Evolutionary conservation across 257 asterid species (phyloP), one percentile per base, ranked within the genome.

Genomic region (Parsonsia alboflavescens): DNA sequence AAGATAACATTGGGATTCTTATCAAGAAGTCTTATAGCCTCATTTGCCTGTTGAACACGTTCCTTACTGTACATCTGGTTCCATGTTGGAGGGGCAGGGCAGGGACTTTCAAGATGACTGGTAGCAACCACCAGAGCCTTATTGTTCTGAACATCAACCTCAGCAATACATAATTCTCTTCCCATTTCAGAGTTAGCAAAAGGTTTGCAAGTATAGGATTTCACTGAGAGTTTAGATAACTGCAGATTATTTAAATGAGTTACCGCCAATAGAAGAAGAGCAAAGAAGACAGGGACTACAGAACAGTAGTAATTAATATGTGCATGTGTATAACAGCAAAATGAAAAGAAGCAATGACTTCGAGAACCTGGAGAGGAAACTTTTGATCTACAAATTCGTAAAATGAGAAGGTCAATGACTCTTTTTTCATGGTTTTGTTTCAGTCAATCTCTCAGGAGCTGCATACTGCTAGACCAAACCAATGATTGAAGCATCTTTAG

Each of bases 31-130:
- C 59, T 80, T 64, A 95, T 79, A 44, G 98, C 91, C 77, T 90
- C 97, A 10, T 87, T 92, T 44, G 97, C 99, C 80, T 95, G 99
- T 30, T 7, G 73, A 6, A 95, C 90, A 0, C 99, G 97, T 75
- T 95, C 97, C 75, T 89, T 89, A 88, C 98, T 95, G 85, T 64
- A 92, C 96, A 88, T 89, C 74, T 95, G 99, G 78, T 95, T 84
- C 98, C 98, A 95, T 53, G 82, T 95, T 12, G 99, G 99, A 58
- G 99, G 99, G 76, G 80, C 76, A 0, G 94, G 97, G 82, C 87
- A 86, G 12, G 99, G 99, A 53, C 99, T 95, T 84, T 95, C 99
- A 49, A 95, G 84, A 82, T 92, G 99, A 88, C 88, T 92, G 26
- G 98, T 95, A 7, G 96, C 98, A 62, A 95, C 89, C 50, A 86